Base-by-base conservation (phyloP, 1,284 basidiomycete genomes). In the Ustilago hordei region DNA sequence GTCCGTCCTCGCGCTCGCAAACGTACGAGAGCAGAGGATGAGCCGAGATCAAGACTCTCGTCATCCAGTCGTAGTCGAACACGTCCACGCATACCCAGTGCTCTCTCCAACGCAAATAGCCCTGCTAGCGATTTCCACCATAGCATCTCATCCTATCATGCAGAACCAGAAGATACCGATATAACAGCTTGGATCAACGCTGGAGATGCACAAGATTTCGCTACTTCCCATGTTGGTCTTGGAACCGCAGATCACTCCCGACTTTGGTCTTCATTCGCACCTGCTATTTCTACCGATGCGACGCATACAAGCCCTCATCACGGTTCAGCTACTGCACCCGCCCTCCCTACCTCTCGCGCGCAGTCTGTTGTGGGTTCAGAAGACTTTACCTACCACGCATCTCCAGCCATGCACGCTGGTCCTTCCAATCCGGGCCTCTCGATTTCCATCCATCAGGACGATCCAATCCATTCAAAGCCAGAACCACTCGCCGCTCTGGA, bases 101-200 rank as follows among this genome's bases (percentile, higher is more conserved):
- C 74, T 2, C 65, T 76, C 19, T 65, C 74, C 17, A 57, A 60
- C 8, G 62, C 74, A 39, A 71, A 71, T 48, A 76, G 74, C 60
- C 74, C 74, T 2, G 69, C 69, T 8, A 76, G 74, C 53, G 69
- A 76, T 47, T 76, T 69, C 55, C 74, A 76, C 45, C 69, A 76
- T 59, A 69, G 65, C 60, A 70, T 76, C 43, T 59, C 74, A 8
- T 69, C 74, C 19, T 76, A 76, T 17, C 74, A 76, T 17, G 45
- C 73, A 34, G 74, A 76, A 53, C 61, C 69, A 15, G 70, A 78
- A 45, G 75, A 77, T 19, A 69, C 75, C 48, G 75, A 78, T 54
- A 78, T 78, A 48, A 78, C 75, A 23, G 75, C 75, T 31, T 78
- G 75, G 75, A 78, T 78, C 68, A 74, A 78, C 43, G 67, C 75